Evolutionary conservation across 2,329 filamentous ascomycete species (phyloP).

Genomic region (Spiromastix sp.): DNA sequence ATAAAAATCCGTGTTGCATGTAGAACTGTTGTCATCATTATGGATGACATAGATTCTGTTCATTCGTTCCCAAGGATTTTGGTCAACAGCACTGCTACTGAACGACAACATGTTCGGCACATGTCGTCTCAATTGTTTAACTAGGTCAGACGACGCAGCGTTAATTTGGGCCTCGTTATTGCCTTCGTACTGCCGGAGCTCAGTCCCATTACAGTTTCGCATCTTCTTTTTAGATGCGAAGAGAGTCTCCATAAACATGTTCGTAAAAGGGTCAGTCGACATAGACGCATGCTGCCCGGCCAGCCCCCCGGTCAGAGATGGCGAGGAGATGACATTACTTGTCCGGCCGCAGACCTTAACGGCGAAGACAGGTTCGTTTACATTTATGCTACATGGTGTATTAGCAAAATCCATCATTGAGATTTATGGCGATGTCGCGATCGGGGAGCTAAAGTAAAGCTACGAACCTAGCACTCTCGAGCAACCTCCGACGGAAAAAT

Average conservation of each 20-base stretch:
- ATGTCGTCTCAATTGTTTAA: constrained; percentile 31
- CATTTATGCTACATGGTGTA: constrained; percentile 21
- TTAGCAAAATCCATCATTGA: constrained; percentile 10
- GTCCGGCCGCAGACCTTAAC: constrained; percentile 40
- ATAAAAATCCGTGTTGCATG: constrained; percentile 44
- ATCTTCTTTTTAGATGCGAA: constrained; percentile 33
- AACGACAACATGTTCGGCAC: constrained; percentile 51
- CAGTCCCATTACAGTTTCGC: constrained; percentile 27
- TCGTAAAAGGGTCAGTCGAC: constrained; percentile 20
- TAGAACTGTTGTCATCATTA: constrained; percentile 24
- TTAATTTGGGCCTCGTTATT: constrained; percentile 38
- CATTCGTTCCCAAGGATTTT: constrained; percentile 51
- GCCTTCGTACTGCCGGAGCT: constrained; percentile 29
- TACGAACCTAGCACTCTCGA: constrained; percentile 32
- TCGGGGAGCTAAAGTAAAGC: constrained; percentile 2
- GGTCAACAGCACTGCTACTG: constrained; percentile 49
- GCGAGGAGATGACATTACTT: constrained; percentile 41
- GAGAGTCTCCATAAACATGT: constrained; percentile 29
- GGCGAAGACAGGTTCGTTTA: constrained; percentile 35
- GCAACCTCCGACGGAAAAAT: constrained; percentile 34
- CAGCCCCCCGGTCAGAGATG: constrained; percentile 35
- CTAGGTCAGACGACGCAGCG: constrained; percentile 28
- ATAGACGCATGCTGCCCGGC: constrained; percentile 21
- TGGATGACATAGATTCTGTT: constrained; percentile 35
- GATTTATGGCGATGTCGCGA: constrained; percentile 5